Base-by-base conservation (phyloP, 257 asterid genomes). In the Plantago ovata region DNA sequence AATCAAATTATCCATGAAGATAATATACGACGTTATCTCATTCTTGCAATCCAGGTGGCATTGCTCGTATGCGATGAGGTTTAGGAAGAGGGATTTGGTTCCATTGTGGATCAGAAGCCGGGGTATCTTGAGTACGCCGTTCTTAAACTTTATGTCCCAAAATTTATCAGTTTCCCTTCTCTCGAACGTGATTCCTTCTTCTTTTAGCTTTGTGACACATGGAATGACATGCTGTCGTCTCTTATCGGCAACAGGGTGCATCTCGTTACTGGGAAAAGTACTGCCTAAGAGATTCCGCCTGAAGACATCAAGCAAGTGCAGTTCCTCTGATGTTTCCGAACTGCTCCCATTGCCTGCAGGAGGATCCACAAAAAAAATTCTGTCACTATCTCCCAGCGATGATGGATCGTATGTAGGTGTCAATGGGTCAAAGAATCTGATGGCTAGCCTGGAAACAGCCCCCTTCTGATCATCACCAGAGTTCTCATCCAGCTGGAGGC, bases 1-100 rank as follows among this genome's bases (percentile, higher is more conserved):
- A n/a, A 90, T 90, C 65, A 87, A 42, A 56, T 83, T 90, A 59
- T 90, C 98, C 95, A 90, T 79, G 81, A 90, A 90, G 38, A 84
- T 76, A 9, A 82, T 79, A 16, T 87, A 87, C 1, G 95, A 80
- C 0, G 96, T 87, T 21, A 87, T 78, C 72, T 81, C 87, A 38
- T 81, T 82, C 1, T 83, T 71, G 77, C 57, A 6, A 9, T 12
- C 22, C 13, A 39, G 13, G 9, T 41, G 58, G 33, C 43, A 33
- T 20, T 64, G 56, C 14, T 64, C 69, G 10, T 54, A 55, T 12
- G 62, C 62, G 6, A 64, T 54, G 38, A 64, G 62, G 42, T 64
- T 64, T 20, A 33, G 55, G 24, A 64, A 21, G 13, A 54, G 23
- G 2, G 69, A 55, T 28, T 64, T 52, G 11, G 63, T 56, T 8